These are phyloP conservation scores for Starmerella tilneyi DNA, from an alignment of 805 yeast genomes.

Conservation along the genomic window DNA sequence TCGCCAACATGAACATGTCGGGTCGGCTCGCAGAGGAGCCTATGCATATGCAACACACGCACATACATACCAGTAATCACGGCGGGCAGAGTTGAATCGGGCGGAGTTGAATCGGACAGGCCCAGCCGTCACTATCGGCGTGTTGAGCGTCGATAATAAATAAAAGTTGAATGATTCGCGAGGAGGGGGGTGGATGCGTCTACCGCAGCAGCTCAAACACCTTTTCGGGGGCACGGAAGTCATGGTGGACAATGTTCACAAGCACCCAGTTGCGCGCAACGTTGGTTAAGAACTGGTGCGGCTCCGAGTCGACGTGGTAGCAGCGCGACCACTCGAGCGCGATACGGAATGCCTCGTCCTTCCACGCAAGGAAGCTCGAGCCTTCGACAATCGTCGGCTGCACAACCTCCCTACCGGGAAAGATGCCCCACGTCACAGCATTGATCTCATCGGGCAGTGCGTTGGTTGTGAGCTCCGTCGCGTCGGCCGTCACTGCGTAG, in stretches of 20 bases:
- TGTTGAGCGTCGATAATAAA: slow-evolving; percentile 10
- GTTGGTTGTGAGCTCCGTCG: slow-evolving; percentile 50
- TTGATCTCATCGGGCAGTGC: slow-evolving; percentile 68
- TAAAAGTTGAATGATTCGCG: not conserved
- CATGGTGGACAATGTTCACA: slow-evolving; percentile 85
- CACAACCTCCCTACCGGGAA: slow-evolving; percentile 87
- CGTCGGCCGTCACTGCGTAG: slow-evolving; percentile 53
- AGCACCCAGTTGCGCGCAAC: slow-evolving; percentile 55
- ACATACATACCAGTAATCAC: slow-evolving; percentile 9
- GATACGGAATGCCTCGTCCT: slow-evolving; percentile 82
- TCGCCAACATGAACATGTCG: too few relatives aligned
- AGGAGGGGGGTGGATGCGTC: not conserved
- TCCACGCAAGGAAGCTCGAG: slow-evolving; percentile 90
- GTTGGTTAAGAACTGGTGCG: slow-evolving; percentile 37
- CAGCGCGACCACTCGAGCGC: slow-evolving; percentile 61
- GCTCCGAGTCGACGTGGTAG: slow-evolving; percentile 27
- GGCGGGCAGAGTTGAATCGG: slow-evolving; percentile 11
- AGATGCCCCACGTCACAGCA: slow-evolving; percentile 97
- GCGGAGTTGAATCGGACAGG: slow-evolving; percentile 6
- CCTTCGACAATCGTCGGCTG: slow-evolving; percentile 95
- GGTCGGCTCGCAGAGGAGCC: too few relatives aligned
- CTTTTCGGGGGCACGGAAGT: slow-evolving; percentile 36
- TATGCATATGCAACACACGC: slow-evolving; percentile 8
- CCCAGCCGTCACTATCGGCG: slow-evolving; percentile 9
- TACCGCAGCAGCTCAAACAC: slow-evolving; percentile 12